A percentile compares a stretch with the other conserved stretches of the same genome.
Conservation (phyloP, 2,329 filamentous ascomycete species). For the Triangularia setosa region DNA sequence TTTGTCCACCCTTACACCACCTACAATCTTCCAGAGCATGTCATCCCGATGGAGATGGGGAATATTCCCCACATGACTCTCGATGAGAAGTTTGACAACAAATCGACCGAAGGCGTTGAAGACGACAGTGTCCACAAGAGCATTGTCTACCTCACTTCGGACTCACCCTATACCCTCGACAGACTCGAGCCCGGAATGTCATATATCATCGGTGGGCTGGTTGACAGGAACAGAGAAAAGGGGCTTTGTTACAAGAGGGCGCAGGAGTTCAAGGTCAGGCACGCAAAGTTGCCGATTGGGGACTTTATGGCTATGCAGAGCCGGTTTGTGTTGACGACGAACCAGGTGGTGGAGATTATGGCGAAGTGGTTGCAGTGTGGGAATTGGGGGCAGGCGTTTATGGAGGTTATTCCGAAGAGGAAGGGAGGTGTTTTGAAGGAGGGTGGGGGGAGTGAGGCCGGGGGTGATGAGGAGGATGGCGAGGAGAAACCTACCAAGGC, state of each 20-base stretch:
- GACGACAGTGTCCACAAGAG: slow-evolving; percentile 37
- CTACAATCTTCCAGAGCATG: slow-evolving; percentile 22
- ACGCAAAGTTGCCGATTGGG: slow-evolving; percentile 90
- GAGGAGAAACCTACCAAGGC: slow-evolving; percentile 6
- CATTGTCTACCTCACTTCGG: slow-evolving; percentile 85
- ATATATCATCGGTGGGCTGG: slow-evolving; percentile 90
- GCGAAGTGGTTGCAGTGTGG: slow-evolving; percentile 83
- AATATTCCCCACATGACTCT: background rate
- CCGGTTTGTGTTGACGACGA: slow-evolving; percentile 82
- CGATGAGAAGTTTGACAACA: slow-evolving; percentile 22
- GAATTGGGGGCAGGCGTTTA: slow-evolving; percentile 88
- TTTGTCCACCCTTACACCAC: slow-evolving; percentile 43
- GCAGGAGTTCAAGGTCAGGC: slow-evolving; percentile 69
- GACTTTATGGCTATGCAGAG: slow-evolving; percentile 90
- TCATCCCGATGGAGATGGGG: background rate
- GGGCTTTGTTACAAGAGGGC: slow-evolving; percentile 86
- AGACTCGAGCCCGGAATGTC: slow-evolving; percentile 81
- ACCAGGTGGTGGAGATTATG: slow-evolving; percentile 97
- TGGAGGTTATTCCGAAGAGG: slow-evolving; percentile 81
- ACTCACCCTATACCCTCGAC: slow-evolving; percentile 81
- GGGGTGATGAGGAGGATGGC: slow-evolving; percentile 29
- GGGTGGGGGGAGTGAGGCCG: slow-evolving; percentile 29
- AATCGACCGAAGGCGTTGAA: slow-evolving; percentile 16
- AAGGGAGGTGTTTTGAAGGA: slow-evolving; percentile 72
- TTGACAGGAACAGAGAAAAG: slow-evolving; percentile 96